Conservation (phyloP, 2,329 filamentous ascomycete genomes). For the Stachybotrys chlorohalonatus region DNA sequence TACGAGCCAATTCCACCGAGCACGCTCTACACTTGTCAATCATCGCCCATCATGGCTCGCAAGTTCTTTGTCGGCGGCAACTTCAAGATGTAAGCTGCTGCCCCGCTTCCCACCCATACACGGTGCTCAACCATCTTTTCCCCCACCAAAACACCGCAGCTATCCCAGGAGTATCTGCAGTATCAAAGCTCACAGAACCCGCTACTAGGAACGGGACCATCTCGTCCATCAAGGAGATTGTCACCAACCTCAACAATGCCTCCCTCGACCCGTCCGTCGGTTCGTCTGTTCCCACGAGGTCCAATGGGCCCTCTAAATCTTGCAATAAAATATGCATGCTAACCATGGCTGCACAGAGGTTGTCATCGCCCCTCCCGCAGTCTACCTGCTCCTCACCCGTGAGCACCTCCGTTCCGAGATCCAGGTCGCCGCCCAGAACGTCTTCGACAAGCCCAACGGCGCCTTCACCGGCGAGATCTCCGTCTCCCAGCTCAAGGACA, state of each 20-base stretch:
- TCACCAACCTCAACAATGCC: slow-evolving; percentile 80
- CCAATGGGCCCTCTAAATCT: not conserved
- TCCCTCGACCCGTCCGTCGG: slow-evolving; percentile 67
- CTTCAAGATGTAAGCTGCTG: slow-evolving; percentile 84
- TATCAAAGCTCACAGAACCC: slow-evolving; percentile 6
- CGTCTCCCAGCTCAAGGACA: slow-evolving; percentile 83
- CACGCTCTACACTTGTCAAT: slow-evolving; percentile 2
- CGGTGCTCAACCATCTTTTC: slow-evolving; percentile 4
- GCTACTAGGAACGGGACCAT: slow-evolving; percentile 80
- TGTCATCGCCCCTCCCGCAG: slow-evolving; percentile 80
- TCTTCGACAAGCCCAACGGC: slow-evolving; percentile 93
- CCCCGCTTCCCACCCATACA: slow-evolving; percentile 12
- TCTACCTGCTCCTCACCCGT: slow-evolving; percentile 85
- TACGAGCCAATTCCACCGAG: not conserved
- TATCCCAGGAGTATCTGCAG: slow-evolving; percentile 2
- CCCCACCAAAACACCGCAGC: slow-evolving; percentile 19
- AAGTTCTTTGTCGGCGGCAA: slow-evolving; percentile 98
- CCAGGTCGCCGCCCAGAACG: slow-evolving; percentile 90
- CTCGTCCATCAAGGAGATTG: slow-evolving; percentile 83
- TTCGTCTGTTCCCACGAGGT: slow-evolving; percentile 31
- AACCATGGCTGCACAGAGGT: slow-evolving; percentile 54
- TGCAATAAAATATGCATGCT: not conserved
- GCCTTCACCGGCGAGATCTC: slow-evolving; percentile 97
- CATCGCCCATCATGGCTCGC: slow-evolving; percentile 67
- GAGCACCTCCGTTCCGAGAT: slow-evolving; percentile 67